A percentile compares a stretch with the other conserved stretches of the same genome.
phyloP scores from a whole-genome alignment of 139 green algal genomes.

The Limnomonas spitsbergensis region DNA sequence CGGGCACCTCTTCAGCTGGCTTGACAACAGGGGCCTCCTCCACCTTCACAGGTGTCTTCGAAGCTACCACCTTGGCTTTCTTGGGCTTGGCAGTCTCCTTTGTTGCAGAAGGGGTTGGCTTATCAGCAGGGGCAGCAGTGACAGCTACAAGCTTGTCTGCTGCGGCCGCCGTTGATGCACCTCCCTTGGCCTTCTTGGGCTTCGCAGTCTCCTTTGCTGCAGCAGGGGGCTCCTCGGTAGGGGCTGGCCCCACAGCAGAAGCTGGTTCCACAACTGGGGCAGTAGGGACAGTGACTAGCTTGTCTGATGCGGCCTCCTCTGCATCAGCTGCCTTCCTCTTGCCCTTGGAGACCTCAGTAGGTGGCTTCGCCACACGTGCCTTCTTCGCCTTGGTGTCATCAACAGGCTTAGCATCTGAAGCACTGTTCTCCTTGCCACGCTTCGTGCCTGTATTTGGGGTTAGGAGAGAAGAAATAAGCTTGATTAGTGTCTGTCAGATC shows the following conservation, averaged over 20 bases:
- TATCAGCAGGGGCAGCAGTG: not conserved
- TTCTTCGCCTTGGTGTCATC: slow-evolving; percentile 14
- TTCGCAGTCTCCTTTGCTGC: slow-evolving; percentile 5
- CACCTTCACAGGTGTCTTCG: slow-evolving; percentile 10
- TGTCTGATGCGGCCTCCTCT: too few relatives aligned
- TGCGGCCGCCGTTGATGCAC: not conserved
- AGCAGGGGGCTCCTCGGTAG: not conserved
- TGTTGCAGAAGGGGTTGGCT: too few relatives aligned
- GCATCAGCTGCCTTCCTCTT: too few relatives aligned
- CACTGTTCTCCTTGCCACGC: not conserved
- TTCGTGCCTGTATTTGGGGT: not conserved
- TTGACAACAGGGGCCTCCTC: too few relatives aligned
- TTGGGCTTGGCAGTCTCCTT: not conserved
- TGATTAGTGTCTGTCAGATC: too few relatives aligned
- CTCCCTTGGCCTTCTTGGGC: not conserved
- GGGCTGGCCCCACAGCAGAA: not conserved
- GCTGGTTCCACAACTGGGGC: not conserved
- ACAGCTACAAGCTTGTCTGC: not conserved
- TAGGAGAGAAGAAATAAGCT: too few relatives aligned
- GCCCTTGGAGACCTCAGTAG: too few relatives aligned
- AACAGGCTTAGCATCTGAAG: not conserved
- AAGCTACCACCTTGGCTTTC: not conserved
- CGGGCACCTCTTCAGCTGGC: too few relatives aligned
- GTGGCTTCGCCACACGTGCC: too few relatives aligned
- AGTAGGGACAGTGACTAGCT: too few relatives aligned